Evolutionary conservation across 495 filamentous ascomycete genomes (phyloP).

Genomic region (Aspergillus sclerotioniger): DNA sequence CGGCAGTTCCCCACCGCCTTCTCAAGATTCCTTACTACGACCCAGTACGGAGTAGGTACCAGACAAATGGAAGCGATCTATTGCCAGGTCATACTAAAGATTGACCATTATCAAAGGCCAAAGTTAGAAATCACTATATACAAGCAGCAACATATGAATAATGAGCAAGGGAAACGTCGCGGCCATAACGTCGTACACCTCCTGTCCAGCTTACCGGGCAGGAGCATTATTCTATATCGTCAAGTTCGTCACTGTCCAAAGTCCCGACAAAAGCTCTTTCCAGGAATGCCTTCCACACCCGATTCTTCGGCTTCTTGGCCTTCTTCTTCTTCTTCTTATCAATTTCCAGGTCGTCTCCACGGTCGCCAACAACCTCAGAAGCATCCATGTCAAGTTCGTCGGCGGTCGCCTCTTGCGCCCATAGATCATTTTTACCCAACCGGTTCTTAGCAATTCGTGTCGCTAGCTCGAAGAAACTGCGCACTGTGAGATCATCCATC

Average conservation of each 20-base stretch:
- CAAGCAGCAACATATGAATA: background rate
- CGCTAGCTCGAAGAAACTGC: constrained; percentile 75
- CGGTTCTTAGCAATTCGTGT: constrained; percentile 65
- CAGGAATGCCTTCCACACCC: constrained; percentile 72
- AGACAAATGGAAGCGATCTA: background rate
- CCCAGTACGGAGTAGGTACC: too few species aligned
- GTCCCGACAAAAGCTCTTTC: constrained; percentile 76
- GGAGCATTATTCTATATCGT: constrained; percentile 14
- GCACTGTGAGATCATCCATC: constrained; percentile 81
- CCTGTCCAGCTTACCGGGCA: background rate
- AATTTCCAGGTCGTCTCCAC: constrained; percentile 15
- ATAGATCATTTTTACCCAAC: constrained; percentile 20
- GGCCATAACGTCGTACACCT: constrained; percentile 5
- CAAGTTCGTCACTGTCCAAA: constrained; percentile 33
- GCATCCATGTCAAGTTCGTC: constrained; percentile 20
- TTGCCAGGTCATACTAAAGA: background rate
- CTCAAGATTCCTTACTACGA: too few species aligned
- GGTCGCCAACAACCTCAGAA: constrained; percentile 15
- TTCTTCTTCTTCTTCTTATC: constrained; percentile 20
- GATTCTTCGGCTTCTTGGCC: constrained; percentile 49
- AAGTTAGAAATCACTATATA: constrained; percentile 8
- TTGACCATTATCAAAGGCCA: background rate
- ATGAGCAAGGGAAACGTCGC: background rate
- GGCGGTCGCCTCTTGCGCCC: background rate
- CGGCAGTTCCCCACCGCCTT: constrained; percentile 14